Evolutionary conservation across 805 yeast genomes (phyloP), one percentile per base, ranked within the genome.

Genomic region (Hanseniaspora opuntiae): DNA sequence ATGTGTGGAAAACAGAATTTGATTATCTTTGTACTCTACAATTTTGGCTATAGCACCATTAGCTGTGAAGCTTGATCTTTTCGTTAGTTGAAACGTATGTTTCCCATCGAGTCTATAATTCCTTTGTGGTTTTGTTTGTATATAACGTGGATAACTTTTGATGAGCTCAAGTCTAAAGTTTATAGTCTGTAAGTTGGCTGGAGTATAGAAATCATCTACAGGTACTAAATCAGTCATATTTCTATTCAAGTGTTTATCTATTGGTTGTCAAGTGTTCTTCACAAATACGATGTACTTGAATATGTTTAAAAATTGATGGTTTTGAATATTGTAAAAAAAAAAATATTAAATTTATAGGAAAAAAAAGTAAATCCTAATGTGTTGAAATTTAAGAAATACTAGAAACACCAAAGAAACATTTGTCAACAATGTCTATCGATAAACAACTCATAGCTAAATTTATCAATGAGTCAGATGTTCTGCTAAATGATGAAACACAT

Each of bases 191-290:
- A 67, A 68, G 0, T 75, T 65, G 0, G 94, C 96, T 0, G 94
- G 95, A 0, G 96, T 87, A 61, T 79, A 87, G 61, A 84, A 88
- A 56, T 87, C 95, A 49, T 82, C 94, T 14, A 7, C 25, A 9
- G 36, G 37, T 12, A 30, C 47, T 19, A 30, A 20, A n/a, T 44
- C 37, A 7, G 37, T 11, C 47, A 44, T 41, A 8, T 20, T 10
- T 25, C 10, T 10, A 25, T 16, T 7, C 6, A 41, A 4, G 42
- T 11, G 10, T n/a, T n/a, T 36, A 12, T 22, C 12, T 24, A 24
- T 12, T 19, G 17, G 28, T 40, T 5, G 7, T 30, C 14, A 11
- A 30, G 33, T 30, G 14, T 30, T 30, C 7, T 30, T 30, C 14
- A 30, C 3, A 10, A 30, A 30, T 8, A 14, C 7, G 12, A 30